These are phyloP conservation scores for Catunica adiposa DNA, from an alignment of 2,329 filamentous ascomycete genomes.

Conservation along the genomic window DNA sequence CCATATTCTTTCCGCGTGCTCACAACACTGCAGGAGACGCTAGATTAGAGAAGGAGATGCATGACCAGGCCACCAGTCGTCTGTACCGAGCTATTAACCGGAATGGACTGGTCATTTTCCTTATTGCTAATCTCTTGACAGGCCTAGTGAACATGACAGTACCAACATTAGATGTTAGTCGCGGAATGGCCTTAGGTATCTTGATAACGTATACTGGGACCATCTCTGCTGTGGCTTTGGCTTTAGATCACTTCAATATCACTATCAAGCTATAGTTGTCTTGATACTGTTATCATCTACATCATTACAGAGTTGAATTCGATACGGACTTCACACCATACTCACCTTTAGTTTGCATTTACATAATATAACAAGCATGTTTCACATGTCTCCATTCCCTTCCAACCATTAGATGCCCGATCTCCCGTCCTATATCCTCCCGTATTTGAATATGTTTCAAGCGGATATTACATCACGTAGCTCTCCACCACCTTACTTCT, in stretches of 20 bases:
- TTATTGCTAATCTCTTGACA: conserved; percentile 78
- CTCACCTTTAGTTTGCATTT: background rate
- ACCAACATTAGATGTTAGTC: conserved; percentile 58
- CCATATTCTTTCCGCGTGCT: conserved; percentile 49
- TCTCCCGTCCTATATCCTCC: background rate
- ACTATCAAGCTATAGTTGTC: conserved; percentile 49
- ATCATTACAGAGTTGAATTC: background rate
- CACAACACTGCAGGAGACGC: conserved; percentile 19
- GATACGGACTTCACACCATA: background rate
- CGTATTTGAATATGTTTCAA: background rate
- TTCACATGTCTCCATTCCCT: too few species aligned
- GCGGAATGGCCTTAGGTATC: conserved; percentile 51
- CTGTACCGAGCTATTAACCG: conserved; percentile 75
- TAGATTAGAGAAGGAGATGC: conserved; percentile 41
- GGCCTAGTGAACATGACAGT: conserved; percentile 78
- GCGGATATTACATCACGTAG: background rate
- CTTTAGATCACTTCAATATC: conserved; percentile 46
- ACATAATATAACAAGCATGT: too few species aligned
- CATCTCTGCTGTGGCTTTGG: conserved; percentile 51
- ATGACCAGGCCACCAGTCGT: conserved; percentile 55
- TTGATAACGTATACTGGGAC: conserved; percentile 54
- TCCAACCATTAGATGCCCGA: too few species aligned
- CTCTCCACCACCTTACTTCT: background rate
- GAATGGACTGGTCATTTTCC: conserved; percentile 72
- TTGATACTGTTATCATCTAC: background rate